These are phyloP conservation scores for Saccharum officinarum DNA, from an alignment of 176 grass and related monocot genomes.

Conservation along the genomic window DNA sequence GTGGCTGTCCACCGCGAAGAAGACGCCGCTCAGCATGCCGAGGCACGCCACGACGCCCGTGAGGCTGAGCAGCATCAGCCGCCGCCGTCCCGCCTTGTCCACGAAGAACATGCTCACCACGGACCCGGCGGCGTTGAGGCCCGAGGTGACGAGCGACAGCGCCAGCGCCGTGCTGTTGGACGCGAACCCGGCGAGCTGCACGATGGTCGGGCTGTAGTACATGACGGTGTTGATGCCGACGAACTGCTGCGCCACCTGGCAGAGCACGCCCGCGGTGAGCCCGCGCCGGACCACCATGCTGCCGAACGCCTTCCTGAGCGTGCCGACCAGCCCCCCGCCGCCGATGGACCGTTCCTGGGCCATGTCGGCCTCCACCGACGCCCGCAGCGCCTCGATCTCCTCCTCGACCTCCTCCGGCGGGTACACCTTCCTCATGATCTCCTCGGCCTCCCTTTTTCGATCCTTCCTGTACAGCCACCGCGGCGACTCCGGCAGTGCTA, in stretches of 20 bases:
- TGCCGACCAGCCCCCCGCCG: slow-evolving; percentile 27
- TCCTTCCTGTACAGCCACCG: slow-evolving; percentile 80
- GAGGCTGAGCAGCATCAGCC: slow-evolving; percentile 69
- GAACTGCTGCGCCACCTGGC: slow-evolving; percentile 77
- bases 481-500: slow-evolving; percentile 77
- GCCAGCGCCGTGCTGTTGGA: slow-evolving; percentile 79
- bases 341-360: slow-evolving; percentile 21
- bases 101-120: slow-evolving; percentile 93
- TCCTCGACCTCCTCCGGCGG: slow-evolving; percentile 41
- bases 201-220: slow-evolving; percentile 94
- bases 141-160: slow-evolving; percentile 75
- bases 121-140: slow-evolving; percentile 76
- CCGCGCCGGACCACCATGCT: slow-evolving; percentile 52
- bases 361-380: slow-evolving; percentile 65
- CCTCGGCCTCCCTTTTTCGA: slow-evolving; percentile 56
- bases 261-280: slow-evolving; percentile 62
- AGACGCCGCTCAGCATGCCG: slow-evolving; percentile 64
- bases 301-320: slow-evolving; percentile 32
- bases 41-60: slow-evolving; percentile 60
- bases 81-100: slow-evolving; percentile 60
- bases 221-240: slow-evolving; percentile 94
- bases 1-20: slow-evolving; percentile 52
- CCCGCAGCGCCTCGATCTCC: slow-evolving; percentile 65
- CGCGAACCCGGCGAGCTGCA: slow-evolving; percentile 84
- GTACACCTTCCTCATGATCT: slow-evolving; percentile 61